Evolutionary conservation across 768 basidiomycete species (phyloP).

Genomic region (Paxillus rubicundulus): DNA sequence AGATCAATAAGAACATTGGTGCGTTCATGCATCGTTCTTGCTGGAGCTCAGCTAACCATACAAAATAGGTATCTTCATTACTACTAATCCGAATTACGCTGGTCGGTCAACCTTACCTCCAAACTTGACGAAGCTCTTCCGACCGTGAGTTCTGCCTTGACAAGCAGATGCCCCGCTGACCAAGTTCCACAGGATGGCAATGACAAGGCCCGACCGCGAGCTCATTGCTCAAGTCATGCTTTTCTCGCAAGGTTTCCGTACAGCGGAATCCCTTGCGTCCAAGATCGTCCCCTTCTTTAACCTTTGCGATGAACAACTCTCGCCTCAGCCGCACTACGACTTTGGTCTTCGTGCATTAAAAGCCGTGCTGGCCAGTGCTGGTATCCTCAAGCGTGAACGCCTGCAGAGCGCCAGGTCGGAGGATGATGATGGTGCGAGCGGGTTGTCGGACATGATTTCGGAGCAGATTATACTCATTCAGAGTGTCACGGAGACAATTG

Average conservation of each 20-base stretch:
- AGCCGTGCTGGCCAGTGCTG: conserved; percentile 93
- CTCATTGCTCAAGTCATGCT: conserved; percentile 99
- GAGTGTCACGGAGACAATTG: conserved; percentile 97
- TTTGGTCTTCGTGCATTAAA: conserved; percentile 98
- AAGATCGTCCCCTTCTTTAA: conserved; percentile 99
- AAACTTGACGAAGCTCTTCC: conserved; percentile 88
- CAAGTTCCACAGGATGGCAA: conserved; percentile 74
- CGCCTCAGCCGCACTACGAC: conserved; percentile 97
- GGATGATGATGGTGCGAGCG: conserved; percentile 42
- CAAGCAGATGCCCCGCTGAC: conserved; percentile 8
- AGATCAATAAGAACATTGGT: conserved; percentile 94
- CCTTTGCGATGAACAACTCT: conserved; percentile 95
- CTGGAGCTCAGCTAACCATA: conserved; percentile 6
- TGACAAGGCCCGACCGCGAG: conserved; percentile 97
- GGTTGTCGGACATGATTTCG: conserved; percentile 68
- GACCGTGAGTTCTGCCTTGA: conserved; percentile 59
- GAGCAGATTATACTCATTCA: conserved; percentile 98
- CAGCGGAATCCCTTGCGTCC: conserved; percentile 94
- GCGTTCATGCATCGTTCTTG: conserved; percentile 5
- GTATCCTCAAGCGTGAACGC: conserved; percentile 94
- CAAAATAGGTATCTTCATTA: conserved; percentile 87
- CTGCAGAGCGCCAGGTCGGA: conserved; percentile 48
- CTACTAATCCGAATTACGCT: conserved; percentile 98
- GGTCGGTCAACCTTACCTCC: conserved; percentile 90
- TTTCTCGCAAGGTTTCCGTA: conserved; percentile 98